Conservation (phyloP, 2,329 filamentous ascomycete species). For the Alternaria metachromatica region DNA sequence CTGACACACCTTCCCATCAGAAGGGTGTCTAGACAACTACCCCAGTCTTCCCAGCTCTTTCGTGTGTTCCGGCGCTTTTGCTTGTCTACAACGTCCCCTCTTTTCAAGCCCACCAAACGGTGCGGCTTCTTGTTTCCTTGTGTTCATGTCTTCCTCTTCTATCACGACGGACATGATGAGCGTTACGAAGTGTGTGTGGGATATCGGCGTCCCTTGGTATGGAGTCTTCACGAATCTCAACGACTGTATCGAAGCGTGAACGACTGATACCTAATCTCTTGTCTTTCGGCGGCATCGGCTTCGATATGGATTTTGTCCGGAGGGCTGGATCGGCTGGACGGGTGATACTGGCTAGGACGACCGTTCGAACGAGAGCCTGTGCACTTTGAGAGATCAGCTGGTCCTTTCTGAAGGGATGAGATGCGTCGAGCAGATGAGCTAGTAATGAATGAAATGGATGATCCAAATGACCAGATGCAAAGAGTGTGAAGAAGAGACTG, state of each 20-base stretch:
- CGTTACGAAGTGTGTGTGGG: slow-evolving; percentile 26
- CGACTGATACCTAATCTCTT: slow-evolving; percentile 28
- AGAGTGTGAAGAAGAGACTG: slow-evolving; percentile 23
- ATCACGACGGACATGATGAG: slow-evolving; percentile 37
- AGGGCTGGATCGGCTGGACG: slow-evolving; percentile 9
- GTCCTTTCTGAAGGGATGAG: slow-evolving; percentile 11
- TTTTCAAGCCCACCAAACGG: slow-evolving; percentile 19
- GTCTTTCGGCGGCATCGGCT: slow-evolving; percentile 24
- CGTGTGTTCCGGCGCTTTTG: slow-evolving; percentile 35
- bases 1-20: background rate
- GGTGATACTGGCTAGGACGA: slow-evolving; percentile 4
- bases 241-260: slow-evolving; percentile 30
- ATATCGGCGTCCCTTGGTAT: slow-evolving; percentile 16
- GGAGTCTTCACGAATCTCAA: slow-evolving; percentile 26
- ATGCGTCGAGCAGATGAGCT: slow-evolving; percentile 23
- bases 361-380: slow-evolving; percentile 6
- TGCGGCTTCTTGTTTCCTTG: slow-evolving; percentile 27
- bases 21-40: background rate
- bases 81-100: slow-evolving; percentile 27
- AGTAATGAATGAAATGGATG: slow-evolving; percentile 29
- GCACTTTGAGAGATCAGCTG: slow-evolving; percentile 21
- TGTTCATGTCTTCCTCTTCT: slow-evolving; percentile 21
- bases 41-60: slow-evolving; percentile 24
- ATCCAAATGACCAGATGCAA: slow-evolving; percentile 9
- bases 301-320: slow-evolving; percentile 12